Percentiles rank a stretch among this genome's conserved stretches.
phyloP scores from a whole-genome alignment of 2,329 filamentous ascomycete species.

The Sclerotinia trifoliorum region DNA sequence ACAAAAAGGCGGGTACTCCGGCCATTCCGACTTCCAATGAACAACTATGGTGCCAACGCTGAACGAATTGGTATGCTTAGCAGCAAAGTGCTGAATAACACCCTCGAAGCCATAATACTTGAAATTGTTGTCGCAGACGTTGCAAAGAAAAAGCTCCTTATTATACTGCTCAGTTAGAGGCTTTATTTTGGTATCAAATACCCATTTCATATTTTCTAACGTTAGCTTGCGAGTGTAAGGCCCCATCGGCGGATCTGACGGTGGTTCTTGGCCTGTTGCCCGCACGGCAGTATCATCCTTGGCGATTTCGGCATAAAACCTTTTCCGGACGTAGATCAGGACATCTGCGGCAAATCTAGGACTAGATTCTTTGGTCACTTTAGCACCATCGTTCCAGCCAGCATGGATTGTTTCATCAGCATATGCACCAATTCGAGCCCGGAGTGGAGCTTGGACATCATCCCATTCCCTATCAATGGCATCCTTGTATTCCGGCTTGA shows the following conservation, averaged over 20 bases:
- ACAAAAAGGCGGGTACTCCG: conserved; percentile 69
- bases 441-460: conserved; percentile 64
- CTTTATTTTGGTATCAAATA: conserved; percentile 76
- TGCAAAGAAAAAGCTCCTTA: conserved; percentile 75
- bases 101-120: conserved; percentile 76
- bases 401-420: conserved; percentile 69
- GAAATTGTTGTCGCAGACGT: conserved; percentile 60
- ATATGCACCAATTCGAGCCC: conserved; percentile 61
- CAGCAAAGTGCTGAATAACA: conserved; percentile 78
- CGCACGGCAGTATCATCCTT: conserved; percentile 51
- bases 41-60: conserved; percentile 72
- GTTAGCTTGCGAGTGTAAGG: conserved; percentile 63
- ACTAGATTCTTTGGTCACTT: conserved; percentile 61
- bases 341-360: conserved; percentile 71
- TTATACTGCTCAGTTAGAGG: conserved; percentile 63
- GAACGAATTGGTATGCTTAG: conserved; percentile 72
- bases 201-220: conserved; percentile 83
- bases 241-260: conserved; percentile 51
- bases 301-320: conserved; percentile 62
- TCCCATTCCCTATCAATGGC: conserved; percentile 69
- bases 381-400: conserved; percentile 62
- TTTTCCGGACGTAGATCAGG: conserved; percentile 62
- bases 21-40: conserved; percentile 80
- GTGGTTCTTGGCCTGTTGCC: conserved; percentile 47
- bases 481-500: conserved; percentile 53